A percentile compares a stretch with the other conserved stretches of the same genome.
Conservation (phyloP, 1,284 basidiomycete genomes). For the Ustilago lituana region DNA sequence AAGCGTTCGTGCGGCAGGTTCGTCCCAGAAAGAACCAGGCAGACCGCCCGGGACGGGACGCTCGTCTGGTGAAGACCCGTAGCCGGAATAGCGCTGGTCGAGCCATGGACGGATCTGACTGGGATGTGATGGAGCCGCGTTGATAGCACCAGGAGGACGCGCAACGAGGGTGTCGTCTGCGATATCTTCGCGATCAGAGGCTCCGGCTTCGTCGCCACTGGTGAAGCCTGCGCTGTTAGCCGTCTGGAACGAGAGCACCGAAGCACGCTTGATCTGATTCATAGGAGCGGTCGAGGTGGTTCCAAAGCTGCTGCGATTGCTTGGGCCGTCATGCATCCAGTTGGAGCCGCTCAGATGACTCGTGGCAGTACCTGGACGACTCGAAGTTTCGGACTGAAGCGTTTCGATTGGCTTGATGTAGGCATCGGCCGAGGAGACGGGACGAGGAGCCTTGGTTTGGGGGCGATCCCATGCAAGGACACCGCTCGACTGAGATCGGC, state of each 20-base stretch:
- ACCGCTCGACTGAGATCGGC: slow-evolving; percentile 14
- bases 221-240: slow-evolving; percentile 57
- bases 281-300: slow-evolving; percentile 26
- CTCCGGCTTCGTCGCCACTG: slow-evolving; percentile 42
- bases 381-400: slow-evolving; percentile 29
- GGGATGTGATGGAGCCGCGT: not conserved
- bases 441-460: slow-evolving; percentile 13
- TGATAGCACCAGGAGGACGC: not conserved
- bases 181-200: slow-evolving; percentile 25
- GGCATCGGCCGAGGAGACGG: slow-evolving; percentile 46
- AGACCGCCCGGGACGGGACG: slow-evolving; percentile 37
- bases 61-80: slow-evolving; percentile 36
- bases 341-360: slow-evolving; percentile 46
- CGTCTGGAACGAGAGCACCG: slow-evolving; percentile 61
- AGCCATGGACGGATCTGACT: slow-evolving; percentile 30
- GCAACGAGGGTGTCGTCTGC: slow-evolving; percentile 4
- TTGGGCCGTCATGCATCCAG: slow-evolving; percentile 36
- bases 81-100: slow-evolving; percentile 16
- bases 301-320: slow-evolving; percentile 46
- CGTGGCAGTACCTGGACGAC: slow-evolving; percentile 42
- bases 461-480: slow-evolving; percentile 1
- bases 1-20: slow-evolving; percentile 3
- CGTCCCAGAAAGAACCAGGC: slow-evolving; percentile 41
- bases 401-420: slow-evolving; percentile 39
- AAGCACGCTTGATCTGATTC: slow-evolving; percentile 49